phyloP scores from a whole-genome alignment of 768 basidiomycete genomes.

The Peribolospora kevripleyi region DNA sequence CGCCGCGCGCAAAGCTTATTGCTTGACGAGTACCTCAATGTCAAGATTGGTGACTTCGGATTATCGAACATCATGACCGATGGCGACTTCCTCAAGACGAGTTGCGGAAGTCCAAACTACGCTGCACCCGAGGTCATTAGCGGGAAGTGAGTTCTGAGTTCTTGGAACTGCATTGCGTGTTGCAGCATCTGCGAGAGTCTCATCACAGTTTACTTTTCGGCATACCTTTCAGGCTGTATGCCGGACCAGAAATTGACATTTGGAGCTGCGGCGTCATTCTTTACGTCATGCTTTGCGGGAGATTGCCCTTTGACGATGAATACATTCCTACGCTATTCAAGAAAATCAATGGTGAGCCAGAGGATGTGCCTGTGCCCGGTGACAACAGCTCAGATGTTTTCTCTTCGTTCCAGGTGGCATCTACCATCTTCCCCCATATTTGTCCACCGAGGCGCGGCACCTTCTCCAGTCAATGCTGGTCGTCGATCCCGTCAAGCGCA shows the following conservation, averaged over 20 bases:
- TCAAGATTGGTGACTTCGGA: constrained; percentile 99
- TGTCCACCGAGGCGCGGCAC: constrained; percentile 49
- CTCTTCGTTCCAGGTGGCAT: constrained; percentile 39
- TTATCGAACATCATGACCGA: constrained; percentile 87
- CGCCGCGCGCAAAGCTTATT: constrained; percentile 26
- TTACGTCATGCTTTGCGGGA: constrained; percentile 88
- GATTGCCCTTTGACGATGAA: constrained; percentile 91
- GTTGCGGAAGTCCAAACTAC: constrained; percentile 95
- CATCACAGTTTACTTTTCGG: background rate
- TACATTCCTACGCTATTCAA: constrained; percentile 78
- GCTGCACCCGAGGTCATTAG: constrained; percentile 95
- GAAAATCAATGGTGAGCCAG: constrained; percentile 49
- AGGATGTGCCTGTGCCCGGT: constrained; percentile 19
- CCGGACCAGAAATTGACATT: constrained; percentile 93
- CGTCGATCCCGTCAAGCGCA: constrained; percentile 82
- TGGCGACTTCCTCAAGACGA: constrained; percentile 87
- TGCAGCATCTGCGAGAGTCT: background rate
- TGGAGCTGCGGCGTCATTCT: constrained; percentile 99
- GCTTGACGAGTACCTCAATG: constrained; percentile 33
- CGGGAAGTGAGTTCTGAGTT: constrained; percentile 32
- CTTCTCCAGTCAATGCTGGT: constrained; percentile 75
- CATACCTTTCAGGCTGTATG: constrained; percentile 34
- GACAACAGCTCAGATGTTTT: background rate
- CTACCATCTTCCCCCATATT: constrained; percentile 59
- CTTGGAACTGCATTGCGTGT: background rate